Evolutionary conservation across 305 asterid genomes (phyloP).

Genomic region (Stenogyne calaminthoides): DNA sequence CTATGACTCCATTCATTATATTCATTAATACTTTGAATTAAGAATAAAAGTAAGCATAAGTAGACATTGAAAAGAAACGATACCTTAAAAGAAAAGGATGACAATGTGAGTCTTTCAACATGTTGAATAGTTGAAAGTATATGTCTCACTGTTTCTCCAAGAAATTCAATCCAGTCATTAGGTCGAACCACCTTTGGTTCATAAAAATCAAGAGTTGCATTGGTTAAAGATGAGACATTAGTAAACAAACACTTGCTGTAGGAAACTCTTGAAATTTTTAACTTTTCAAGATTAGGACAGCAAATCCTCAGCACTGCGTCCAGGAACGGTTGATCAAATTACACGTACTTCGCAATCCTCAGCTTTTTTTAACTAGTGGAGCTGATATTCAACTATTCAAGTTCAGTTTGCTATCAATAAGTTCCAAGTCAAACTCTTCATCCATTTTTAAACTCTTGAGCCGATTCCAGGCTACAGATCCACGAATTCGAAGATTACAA

Average conservation of each 20-base stretch:
- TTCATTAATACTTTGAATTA: not conserved
- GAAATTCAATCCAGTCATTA: not conserved
- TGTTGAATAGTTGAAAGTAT: not conserved
- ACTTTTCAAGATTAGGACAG: constrained; percentile 10
- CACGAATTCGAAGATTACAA: not conserved
- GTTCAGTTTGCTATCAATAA: not conserved
- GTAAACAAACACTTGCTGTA: not conserved
- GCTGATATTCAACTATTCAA: not conserved
- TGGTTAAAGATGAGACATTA: not conserved
- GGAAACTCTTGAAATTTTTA: not conserved
- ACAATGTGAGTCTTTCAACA: not conserved
- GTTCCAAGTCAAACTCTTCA: not conserved
- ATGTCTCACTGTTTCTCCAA: not conserved
- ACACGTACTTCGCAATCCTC: not conserved
- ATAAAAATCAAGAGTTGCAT: not conserved
- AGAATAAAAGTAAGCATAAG: not conserved
- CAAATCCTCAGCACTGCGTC: not conserved
- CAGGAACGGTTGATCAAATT: not conserved
- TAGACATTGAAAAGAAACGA: not conserved
- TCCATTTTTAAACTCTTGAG: not conserved
- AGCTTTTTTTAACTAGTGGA: constrained; percentile 1
- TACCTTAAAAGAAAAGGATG: not conserved
- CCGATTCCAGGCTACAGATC: not conserved
- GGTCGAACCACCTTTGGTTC: not conserved
- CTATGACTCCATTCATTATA: not conserved